These are phyloP conservation scores for Hansenula lynferdii DNA, from an alignment of 1,139 yeast genomes.

Conservation along the genomic window DNA sequence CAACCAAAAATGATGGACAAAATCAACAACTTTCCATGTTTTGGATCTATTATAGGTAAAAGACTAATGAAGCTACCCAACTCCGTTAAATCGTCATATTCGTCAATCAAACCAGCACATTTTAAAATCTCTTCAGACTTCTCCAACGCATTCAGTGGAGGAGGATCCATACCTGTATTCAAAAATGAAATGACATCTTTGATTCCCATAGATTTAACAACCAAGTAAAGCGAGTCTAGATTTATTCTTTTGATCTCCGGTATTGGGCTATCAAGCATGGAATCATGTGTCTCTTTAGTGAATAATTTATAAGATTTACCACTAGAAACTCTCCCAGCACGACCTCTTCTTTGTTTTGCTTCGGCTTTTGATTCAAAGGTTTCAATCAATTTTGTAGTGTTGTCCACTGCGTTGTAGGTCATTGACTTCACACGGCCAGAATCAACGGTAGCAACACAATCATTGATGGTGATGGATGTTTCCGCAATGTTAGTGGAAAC, in stretches of 20 bases:
- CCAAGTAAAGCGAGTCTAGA: conserved; percentile 73
- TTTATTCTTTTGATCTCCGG: conserved; percentile 89
- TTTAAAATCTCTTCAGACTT: conserved; percentile 59
- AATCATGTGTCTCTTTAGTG: conserved; percentile 53
- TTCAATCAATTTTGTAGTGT: conserved; percentile 71
- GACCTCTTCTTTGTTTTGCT: conserved; percentile 89
- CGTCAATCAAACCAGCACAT: conserved; percentile 68
- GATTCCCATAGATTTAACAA: conserved; percentile 88
- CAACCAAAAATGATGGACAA: conserved; percentile 82
- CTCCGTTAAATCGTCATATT: conserved; percentile 56
- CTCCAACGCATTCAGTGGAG: conserved; percentile 48
- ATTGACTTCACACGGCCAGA: conserved; percentile 81
- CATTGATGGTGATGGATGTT: conserved; percentile 89
- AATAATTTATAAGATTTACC: conserved; percentile 83
- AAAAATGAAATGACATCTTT: conserved; percentile 65
- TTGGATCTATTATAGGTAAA: conserved; percentile 77
- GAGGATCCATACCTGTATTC: conserved; percentile 77
- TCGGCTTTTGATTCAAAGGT: conserved; percentile 91
- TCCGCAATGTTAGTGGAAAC: conserved; percentile 88
- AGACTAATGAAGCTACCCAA: conserved; percentile 79
- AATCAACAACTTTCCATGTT: conserved; percentile 77
- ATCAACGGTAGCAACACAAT: conserved; percentile 89
- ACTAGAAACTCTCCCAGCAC: conserved; percentile 92
- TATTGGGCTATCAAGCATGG: conserved; percentile 67
- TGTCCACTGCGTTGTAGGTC: conserved; percentile 60